These are phyloP conservation scores for Candida anutae DNA, from an alignment of 1,139 yeast genomes.

Conservation along the genomic window DNA sequence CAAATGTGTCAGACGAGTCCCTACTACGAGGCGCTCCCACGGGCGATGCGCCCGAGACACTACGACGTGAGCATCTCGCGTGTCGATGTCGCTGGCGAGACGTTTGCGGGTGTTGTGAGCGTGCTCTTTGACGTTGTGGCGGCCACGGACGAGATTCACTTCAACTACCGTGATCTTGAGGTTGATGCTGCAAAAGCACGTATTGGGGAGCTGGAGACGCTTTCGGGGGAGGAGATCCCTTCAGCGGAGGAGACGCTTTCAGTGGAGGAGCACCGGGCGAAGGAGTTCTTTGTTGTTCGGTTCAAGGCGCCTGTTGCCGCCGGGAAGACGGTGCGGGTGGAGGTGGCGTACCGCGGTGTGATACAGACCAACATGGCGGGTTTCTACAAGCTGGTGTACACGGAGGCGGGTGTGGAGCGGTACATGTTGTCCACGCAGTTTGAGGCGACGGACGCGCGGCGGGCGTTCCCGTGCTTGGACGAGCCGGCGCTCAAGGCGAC, in stretches of 20 bases:
- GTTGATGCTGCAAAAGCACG: slow-evolving; percentile 4
- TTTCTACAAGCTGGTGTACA: slow-evolving; percentile 69
- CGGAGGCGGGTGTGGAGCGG: slow-evolving; percentile 51
- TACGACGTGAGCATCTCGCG: slow-evolving; percentile 33
- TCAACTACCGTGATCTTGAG: slow-evolving; percentile 36
- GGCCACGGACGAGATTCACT: slow-evolving; percentile 28
- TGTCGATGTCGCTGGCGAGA: slow-evolving; percentile 24
- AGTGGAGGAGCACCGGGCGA: slow-evolving; percentile 14
- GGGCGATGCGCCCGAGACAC: slow-evolving; percentile 32
- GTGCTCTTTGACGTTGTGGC: slow-evolving; percentile 28
- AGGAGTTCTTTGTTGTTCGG: slow-evolving; percentile 21
- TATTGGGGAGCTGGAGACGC: slow-evolving; percentile 2
- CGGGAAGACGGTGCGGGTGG: slow-evolving; percentile 14
- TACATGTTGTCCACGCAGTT: slow-evolving; percentile 79
- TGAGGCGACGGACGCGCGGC: slow-evolving; percentile 84
- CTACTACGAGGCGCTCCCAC: slow-evolving; percentile 37
- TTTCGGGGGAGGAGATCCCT: slow-evolving; percentile 8
- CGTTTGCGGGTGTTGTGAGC: slow-evolving; percentile 34
- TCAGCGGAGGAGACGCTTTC: slow-evolving; percentile 7
- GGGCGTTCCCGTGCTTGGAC: slow-evolving; percentile 88
- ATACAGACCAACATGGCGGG: slow-evolving; percentile 75
- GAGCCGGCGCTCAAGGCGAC: slow-evolving; percentile 82
- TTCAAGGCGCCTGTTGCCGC: slow-evolving; percentile 9
- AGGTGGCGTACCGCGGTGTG: slow-evolving; percentile 37
- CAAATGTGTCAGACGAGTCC: too few species aligned